Percentiles rank a stretch among this genome's conserved stretches.
phyloP scores from a whole-genome alignment of 768 basidiomycete species.

The Solioccasus polychromus region DNA sequence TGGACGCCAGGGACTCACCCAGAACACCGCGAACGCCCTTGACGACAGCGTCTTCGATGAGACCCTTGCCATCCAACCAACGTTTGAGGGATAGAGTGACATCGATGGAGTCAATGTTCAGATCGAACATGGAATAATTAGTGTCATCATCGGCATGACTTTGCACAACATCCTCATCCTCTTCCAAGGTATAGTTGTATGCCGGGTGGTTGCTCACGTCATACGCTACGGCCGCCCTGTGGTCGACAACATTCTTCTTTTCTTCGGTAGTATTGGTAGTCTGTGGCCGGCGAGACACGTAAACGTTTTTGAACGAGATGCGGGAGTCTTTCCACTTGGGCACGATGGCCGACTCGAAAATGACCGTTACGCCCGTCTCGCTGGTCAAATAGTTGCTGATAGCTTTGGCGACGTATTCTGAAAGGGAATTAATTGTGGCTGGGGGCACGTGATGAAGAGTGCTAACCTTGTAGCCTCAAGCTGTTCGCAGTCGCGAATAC shows the following conservation, averaged over 20 bases:
- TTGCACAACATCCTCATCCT: conserved; percentile 44
- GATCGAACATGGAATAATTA: conserved; percentile 89
- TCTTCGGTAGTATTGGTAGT: conserved; percentile 15
- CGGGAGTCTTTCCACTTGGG: conserved; percentile 97
- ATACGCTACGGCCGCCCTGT: conserved; percentile 64
- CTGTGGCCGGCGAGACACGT: conserved; percentile 76
- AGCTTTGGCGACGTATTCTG: conserved; percentile 80
- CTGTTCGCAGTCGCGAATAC: conserved; percentile 89
- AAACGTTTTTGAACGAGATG: conserved; percentile 96
- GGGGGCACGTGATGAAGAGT: background rate
- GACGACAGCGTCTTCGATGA: conserved; percentile 87
- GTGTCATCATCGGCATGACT: conserved; percentile 47
- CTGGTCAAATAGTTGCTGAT: conserved; percentile 92
- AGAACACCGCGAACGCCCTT: conserved; percentile 93
- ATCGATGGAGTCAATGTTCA: conserved; percentile 92
- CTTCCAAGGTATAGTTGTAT: conserved; percentile 59
- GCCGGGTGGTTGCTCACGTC: conserved; percentile 77
- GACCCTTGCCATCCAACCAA: conserved; percentile 95
- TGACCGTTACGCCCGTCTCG: conserved; percentile 90
- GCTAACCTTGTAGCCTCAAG: conserved; percentile 74
- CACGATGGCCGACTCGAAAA: conserved; percentile 97
- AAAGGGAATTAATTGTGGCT: conserved; percentile 7
- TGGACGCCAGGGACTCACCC: conserved; percentile 46
- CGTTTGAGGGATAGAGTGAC: conserved; percentile 87
- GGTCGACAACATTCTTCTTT: conserved; percentile 33